Evolutionary conservation across 192 early-diverging fungal genomes (phyloP).

Genomic region (Radiomyces spectabilis): DNA sequence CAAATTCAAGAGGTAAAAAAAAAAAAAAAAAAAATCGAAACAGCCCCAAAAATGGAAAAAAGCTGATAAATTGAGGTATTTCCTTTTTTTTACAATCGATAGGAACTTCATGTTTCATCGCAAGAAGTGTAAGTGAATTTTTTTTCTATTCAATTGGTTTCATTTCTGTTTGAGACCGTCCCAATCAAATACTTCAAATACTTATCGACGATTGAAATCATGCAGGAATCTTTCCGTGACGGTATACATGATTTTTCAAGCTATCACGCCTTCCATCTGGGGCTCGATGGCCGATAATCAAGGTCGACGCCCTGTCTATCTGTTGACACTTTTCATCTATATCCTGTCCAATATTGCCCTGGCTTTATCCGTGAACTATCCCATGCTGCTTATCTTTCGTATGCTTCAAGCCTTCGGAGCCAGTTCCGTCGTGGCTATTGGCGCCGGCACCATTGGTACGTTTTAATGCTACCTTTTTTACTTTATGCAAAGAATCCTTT

Average conservation of each 20-base stretch:
- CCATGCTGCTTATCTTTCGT: slow-evolving; percentile 16
- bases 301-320: slow-evolving; percentile 25
- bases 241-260: slow-evolving; percentile 27
- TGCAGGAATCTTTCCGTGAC: slow-evolving; percentile 7
- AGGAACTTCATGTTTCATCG: not conserved
- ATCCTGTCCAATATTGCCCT: slow-evolving; percentile 20
- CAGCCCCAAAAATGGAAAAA: not conserved
- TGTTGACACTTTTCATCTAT: slow-evolving; percentile 19
- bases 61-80: not conserved
- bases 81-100: not conserved
- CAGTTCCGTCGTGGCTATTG: slow-evolving; percentile 25
- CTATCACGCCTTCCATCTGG: slow-evolving; percentile 26
- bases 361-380: slow-evolving; percentile 11
- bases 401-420: slow-evolving; percentile 24
- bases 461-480: not conserved
- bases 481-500: too few relatives aligned
- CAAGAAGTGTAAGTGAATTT: not conserved
- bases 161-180: not conserved
- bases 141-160: not conserved
- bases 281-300: slow-evolving; percentile 14
- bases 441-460: slow-evolving; percentile 27
- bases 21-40: too few relatives aligned
- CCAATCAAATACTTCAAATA: too few relatives aligned
- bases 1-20: slow-evolving; percentile 10
- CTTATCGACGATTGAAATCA: too few relatives aligned